Percentiles rank a stretch among this genome's conserved stretches.
These are phyloP conservation scores for Prunus fruticosa DNA, from an alignment of 306 rosid genomes.

Conservation along the genomic window DNA sequence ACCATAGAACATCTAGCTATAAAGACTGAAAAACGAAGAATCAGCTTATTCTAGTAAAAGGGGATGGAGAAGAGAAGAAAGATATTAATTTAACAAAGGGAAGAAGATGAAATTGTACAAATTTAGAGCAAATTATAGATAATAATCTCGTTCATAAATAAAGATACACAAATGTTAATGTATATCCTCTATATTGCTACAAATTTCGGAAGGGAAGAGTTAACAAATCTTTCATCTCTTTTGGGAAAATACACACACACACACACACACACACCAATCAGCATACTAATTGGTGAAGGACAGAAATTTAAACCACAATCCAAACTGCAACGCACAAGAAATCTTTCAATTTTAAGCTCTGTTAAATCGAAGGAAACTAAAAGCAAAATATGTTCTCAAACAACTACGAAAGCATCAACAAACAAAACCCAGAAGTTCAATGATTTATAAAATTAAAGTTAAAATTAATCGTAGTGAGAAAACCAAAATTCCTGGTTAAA, in stretches of 20 bases:
- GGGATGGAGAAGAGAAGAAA: neutral
- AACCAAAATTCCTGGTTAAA: neutral
- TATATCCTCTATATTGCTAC: too few species aligned
- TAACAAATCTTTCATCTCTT: too few species aligned
- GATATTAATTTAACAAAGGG: neutral
- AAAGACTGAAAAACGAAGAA: neutral
- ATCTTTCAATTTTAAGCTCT: neutral
- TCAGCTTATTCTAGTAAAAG: neutral
- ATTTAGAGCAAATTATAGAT: neutral
- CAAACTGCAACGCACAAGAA: neutral
- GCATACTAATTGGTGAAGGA: neutral
- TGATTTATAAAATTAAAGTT: too few species aligned
- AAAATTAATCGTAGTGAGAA: neutral
- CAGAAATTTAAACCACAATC: neutral
- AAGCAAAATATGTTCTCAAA: neutral
- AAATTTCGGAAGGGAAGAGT: too few species aligned
- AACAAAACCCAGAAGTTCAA: neutral
- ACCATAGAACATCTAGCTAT: neutral
- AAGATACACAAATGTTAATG: neutral
- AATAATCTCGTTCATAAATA: neutral
- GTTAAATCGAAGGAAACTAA: too few species aligned
- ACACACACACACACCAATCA: too few species aligned
- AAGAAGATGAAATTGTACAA: neutral
- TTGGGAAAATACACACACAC: too few species aligned
- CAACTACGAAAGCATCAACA: neutral